Base-by-base conservation (phyloP, 805 yeast genomes). In the Debaryomyces prosopidis region DNA sequence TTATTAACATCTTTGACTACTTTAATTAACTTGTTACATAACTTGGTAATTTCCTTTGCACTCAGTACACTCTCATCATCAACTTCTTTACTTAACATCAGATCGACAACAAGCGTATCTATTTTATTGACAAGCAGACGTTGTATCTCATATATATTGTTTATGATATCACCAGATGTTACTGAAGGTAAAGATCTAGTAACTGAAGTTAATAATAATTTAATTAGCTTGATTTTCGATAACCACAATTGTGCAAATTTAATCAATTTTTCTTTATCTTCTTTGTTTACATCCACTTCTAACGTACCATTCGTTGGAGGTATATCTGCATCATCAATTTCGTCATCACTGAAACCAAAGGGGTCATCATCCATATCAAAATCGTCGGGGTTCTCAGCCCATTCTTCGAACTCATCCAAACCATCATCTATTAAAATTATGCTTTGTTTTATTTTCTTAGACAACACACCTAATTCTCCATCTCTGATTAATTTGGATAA, bases 381-480 rank as follows among this genome's bases (percentile, higher is more conserved):
- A 7, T 65, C 66, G 11, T 66, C 67, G 0, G 91, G 92, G 49
- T 83, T 75, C 46, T 80, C 80, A 2, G 83, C 57, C 88, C 92
- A 87, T 46, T 80, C 88, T 16, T 71, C 80, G 41, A 85, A 74
- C 54, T 88, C 95, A 8, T 74, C 78, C n/a, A 78, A 62, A 0
- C 84, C 85, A 63, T 86, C 92, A 15, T 72, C 76, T 5, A 85
- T 68, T 44, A 86, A 58, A 1, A 58, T 51, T 19, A 77, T 65
- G 9, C 76, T 70, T 42, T 68, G 68, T 45, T 66, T 69, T 3
- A 85, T 63, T 43, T 75, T 76, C 26, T 54, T 53, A 30, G 76
- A 77, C 42, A 86, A 63, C 1, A 82, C 55, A 2, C 82, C 85
- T 14, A 80, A 49, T 40, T 80, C 76, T 0, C 89, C 89, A 18